These are phyloP conservation scores for Penicillium sp. DNA, from an alignment of 2,329 filamentous ascomycete species.

Conservation along the genomic window DNA sequence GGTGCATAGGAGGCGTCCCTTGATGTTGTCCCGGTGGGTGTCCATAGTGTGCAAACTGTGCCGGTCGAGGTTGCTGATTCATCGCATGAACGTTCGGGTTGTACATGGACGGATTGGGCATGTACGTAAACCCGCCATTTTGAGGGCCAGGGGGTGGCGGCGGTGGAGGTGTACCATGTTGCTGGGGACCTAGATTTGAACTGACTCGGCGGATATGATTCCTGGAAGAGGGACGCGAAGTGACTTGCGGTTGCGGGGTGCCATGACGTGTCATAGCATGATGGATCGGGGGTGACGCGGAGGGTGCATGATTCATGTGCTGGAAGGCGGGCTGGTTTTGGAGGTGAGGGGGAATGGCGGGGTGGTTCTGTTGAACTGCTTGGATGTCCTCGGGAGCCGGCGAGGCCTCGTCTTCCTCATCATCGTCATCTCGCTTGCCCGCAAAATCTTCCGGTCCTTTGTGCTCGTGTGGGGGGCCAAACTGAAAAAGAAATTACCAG, in stretches of 20 bases:
- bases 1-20: slow-evolving; percentile 27
- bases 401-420: slow-evolving; percentile 74
- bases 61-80: slow-evolving; percentile 47
- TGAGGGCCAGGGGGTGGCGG: slow-evolving; percentile 53
- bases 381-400: slow-evolving; percentile 66
- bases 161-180: slow-evolving; percentile 59
- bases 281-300: slow-evolving; percentile 81
- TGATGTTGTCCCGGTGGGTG: slow-evolving; percentile 44
- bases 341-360: slow-evolving; percentile 68
- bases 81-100: slow-evolving; percentile 59
- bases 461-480: slow-evolving; percentile 89
- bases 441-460: slow-evolving; percentile 93
- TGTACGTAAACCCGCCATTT: slow-evolving; percentile 74
- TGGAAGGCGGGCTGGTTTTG: slow-evolving; percentile 68
- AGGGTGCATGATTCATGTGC: slow-evolving; percentile 80
- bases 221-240: slow-evolving; percentile 74
- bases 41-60: slow-evolving; percentile 40
- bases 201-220: slow-evolving; percentile 74
- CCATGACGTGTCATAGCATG: slow-evolving; percentile 73
- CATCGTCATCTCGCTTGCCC: slow-evolving; percentile 69
- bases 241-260: slow-evolving; percentile 74
- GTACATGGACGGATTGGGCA: slow-evolving; percentile 83
- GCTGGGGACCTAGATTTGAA: slow-evolving; percentile 67
- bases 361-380: slow-evolving; percentile 46
- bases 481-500: slow-evolving; percentile 52